phyloP scores from a whole-genome alignment of 768 basidiomycete species.

The Pulveroboletus ravenelii region DNA sequence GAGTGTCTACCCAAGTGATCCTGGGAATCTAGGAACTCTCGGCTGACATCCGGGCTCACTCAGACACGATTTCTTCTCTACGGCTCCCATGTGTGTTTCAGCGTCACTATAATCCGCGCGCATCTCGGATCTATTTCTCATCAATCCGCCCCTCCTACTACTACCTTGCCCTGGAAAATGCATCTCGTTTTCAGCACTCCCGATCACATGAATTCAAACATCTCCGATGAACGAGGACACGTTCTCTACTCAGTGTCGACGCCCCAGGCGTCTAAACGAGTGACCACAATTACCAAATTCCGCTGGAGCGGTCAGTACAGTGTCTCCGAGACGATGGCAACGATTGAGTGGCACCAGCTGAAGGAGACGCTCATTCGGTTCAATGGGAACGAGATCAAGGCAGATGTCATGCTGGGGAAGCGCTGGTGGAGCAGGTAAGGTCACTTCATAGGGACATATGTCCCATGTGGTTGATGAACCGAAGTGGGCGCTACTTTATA shows the following conservation, averaged over 20 bases:
- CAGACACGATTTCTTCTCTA: conserved; percentile 9
- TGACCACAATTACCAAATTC: conserved; percentile 24
- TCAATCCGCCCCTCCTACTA: not conserved
- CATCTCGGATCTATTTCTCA: not conserved
- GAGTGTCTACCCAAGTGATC: not conserved
- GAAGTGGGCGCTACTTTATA: conserved; percentile 30
- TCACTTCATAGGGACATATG: too few species aligned
- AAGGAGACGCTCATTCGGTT: conserved; percentile 28
- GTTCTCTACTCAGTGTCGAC: conserved; percentile 22
- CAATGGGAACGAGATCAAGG: conserved; percentile 26
- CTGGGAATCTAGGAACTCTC: not conserved
- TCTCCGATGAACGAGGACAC: conserved; percentile 17
- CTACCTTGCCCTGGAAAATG: conserved; percentile 8
- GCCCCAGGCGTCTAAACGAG: conserved; percentile 7
- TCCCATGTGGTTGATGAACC: not conserved
- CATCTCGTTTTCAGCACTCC: conserved; percentile 19
- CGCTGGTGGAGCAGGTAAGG: conserved; percentile 24
- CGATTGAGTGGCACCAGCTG: conserved; percentile 32
- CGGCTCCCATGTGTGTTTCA: conserved; percentile 1
- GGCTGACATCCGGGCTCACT: conserved; percentile 12
- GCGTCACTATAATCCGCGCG: not conserved
- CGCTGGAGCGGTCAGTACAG: conserved; percentile 17
- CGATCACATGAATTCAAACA: conserved; percentile 16
- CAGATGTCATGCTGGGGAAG: conserved; percentile 20
- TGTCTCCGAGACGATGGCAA: conserved; percentile 28